phyloP scores from a whole-genome alignment of 768 basidiomycete species.

The Hebeloma cylindrosporum region DNA sequence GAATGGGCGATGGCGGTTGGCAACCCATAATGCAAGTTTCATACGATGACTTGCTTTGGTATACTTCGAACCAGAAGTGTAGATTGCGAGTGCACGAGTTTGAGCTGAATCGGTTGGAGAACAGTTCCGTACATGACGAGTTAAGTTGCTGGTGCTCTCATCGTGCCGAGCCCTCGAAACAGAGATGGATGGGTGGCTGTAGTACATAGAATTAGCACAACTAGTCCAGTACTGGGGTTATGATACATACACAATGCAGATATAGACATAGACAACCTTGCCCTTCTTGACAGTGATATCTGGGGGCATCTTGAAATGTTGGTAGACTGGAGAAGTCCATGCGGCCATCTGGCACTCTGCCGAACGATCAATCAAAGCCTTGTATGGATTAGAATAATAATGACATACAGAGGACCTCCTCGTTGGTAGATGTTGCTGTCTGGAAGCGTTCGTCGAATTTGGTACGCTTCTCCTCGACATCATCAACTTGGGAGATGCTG shows the following conservation, averaged over 20 bases:
- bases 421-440: slow-evolving; percentile 1
- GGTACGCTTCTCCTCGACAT: neutral
- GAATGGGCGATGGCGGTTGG: slow-evolving; percentile 33
- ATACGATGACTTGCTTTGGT: slow-evolving; percentile 17
- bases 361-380: neutral
- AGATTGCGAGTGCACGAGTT: slow-evolving; percentile 6
- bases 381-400: neutral
- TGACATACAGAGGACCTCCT: slow-evolving; percentile 18
- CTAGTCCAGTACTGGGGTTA: neutral
- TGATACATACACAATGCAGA: slow-evolving; percentile 10
- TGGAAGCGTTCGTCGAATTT: neutral
- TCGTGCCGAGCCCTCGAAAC: slow-evolving; percentile 20
- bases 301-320: slow-evolving; percentile 17
- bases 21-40: slow-evolving; percentile 37
- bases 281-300: slow-evolving; percentile 9
- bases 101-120: slow-evolving; percentile 7
- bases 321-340: slow-evolving; percentile 15
- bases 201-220: neutral
- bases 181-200: slow-evolving; percentile 12
- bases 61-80: slow-evolving; percentile 19
- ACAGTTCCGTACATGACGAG: slow-evolving; percentile 17
- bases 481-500: neutral
- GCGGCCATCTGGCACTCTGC: slow-evolving; percentile 8
- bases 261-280: slow-evolving; percentile 13
- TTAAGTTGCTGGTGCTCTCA: slow-evolving; percentile 22